A percentile compares a stretch with the other conserved stretches of the same genome.
Conservation (phyloP, 179 eudicot genomes). For the Drosera spatulata region DNA sequence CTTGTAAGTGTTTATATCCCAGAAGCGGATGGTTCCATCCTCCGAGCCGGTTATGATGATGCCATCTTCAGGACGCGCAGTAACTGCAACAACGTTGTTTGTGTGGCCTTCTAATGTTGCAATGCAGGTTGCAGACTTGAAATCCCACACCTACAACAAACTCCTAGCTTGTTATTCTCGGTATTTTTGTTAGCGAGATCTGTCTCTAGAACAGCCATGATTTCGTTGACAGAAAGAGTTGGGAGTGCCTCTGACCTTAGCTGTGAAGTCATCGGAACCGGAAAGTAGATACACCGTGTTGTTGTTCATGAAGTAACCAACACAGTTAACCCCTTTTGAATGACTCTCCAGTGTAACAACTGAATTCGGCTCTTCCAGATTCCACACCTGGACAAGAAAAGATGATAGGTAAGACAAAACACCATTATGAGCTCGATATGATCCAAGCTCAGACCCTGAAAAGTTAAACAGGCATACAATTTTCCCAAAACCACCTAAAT, state of each 20-base stretch:
- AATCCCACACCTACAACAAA: slow-evolving; percentile 57
- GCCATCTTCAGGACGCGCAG: slow-evolving; percentile 50
- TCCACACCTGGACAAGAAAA: slow-evolving; percentile 40
- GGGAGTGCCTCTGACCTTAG: slow-evolving; percentile 31
- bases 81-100: slow-evolving; percentile 45
- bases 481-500: background rate
- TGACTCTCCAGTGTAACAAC: slow-evolving; percentile 42
- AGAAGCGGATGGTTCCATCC: slow-evolving; percentile 48
- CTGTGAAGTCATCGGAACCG: slow-evolving; percentile 59
- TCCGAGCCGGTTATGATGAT: slow-evolving; percentile 59
- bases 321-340: slow-evolving; percentile 57
- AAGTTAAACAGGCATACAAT: too few species aligned
- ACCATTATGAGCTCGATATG: background rate
- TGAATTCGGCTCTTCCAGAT: slow-evolving; percentile 42
- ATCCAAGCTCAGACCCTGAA: too few species aligned
- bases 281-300: slow-evolving; percentile 37
- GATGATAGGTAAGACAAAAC: background rate
- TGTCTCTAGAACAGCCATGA: background rate
- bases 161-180: too few species aligned
- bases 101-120: slow-evolving; percentile 62
- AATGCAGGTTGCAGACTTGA: slow-evolving; percentile 38
- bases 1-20: slow-evolving; percentile 47
- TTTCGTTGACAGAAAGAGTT: background rate
- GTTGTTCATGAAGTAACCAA: slow-evolving; percentile 31
- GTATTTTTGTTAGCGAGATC: too few species aligned